Evolutionary conservation across 495 filamentous ascomycete species (phyloP).

Genomic region (Platismatia glauca): DNA sequence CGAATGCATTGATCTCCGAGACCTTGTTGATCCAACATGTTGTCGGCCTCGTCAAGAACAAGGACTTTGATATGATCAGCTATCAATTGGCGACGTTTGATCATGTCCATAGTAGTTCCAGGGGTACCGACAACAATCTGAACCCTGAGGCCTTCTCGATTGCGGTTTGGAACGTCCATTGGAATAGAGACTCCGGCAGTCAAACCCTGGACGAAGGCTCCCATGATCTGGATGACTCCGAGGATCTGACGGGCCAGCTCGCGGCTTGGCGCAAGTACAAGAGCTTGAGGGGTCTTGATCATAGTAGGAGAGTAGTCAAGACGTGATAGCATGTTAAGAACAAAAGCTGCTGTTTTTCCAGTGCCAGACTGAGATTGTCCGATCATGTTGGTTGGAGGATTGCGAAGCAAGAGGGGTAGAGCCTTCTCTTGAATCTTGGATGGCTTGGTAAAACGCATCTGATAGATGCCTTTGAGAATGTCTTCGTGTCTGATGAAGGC

Average conservation of each 20-base stretch:
- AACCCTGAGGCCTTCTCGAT: conserved; percentile 49
- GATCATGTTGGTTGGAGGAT: conserved; percentile 85
- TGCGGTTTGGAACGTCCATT: conserved; percentile 50
- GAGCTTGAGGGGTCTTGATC: conserved; percentile 61
- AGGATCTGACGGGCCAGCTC: conserved; percentile 94
- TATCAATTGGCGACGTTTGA: conserved; percentile 62
- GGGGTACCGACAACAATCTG: conserved; percentile 89
- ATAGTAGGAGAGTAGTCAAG: conserved; percentile 57
- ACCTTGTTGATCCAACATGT: conserved; percentile 92
- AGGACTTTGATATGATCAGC: conserved; percentile 59
- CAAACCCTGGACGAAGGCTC: conserved; percentile 65
- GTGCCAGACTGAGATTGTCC: conserved; percentile 98
- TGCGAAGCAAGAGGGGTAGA: conserved; percentile 71
- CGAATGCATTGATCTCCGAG: conserved; percentile 89
- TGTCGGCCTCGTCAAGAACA: conserved; percentile 89
- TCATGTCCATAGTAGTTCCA: conserved; percentile 81
- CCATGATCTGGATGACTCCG: conserved; percentile 70
- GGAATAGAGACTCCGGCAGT: conserved; percentile 73
- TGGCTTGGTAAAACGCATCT: conserved; percentile 86
- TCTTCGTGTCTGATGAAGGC: conserved; percentile 33
- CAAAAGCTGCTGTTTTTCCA: conserved; percentile 95
- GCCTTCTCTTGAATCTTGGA: conserved; percentile 96
- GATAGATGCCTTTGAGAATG: conserved; percentile 54
- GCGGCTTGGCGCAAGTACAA: conserved; percentile 85
- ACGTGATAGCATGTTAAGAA: conserved; percentile 79